Base-by-base conservation (phyloP, 1,139 yeast species). In the Debaryomyces udenii region DNA sequence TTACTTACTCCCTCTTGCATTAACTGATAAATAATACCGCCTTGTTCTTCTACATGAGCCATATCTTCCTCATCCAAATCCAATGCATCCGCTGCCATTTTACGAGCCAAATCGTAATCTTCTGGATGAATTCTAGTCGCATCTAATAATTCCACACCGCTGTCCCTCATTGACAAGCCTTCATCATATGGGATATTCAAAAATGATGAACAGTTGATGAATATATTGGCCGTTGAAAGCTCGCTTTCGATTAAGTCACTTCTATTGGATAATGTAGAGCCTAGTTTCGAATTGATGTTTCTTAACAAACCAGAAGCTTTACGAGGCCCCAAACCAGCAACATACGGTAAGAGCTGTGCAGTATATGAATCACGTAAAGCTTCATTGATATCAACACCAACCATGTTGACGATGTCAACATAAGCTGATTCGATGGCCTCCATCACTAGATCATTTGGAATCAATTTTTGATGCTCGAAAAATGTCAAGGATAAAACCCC, bases 91-190 rank as follows among this genome's bases (percentile, higher is more conserved):
- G 96, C 94, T 7, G 98, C 98, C 90, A 93, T 91, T 60, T 93
- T 93, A 42, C 94, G 81, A 2, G 98, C 98, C 53, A 93, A 75
- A 46, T 88, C 96, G 59, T 93, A 93, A 64, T 93, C 99, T 64
- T 94, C 98, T 3, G 99, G 99, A 56, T 93, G 99, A 35, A 94
- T 90, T 67, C 99, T 80, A 0, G 99, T 93, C 27, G 95, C 91
- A 64, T 93, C 99, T 49, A 93, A 74, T 39, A 87, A 73, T 56
- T 93, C 98, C 31, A 86, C 79, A 31, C 82, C 52, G 64, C 83
- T 52, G 74, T 85, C 81, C 44, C 74, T 70, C 31, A 68, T 59
- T 46, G 74, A 55, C 16, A 62, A 56, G 11, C 65, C 59, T 44
- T 81, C 87, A 38, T 77, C 80, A 62, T 82, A 83, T 1, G 96